Conservation (phyloP, 371 early-diverging fungal species). For the Lichtheimia ramosa region DNA sequence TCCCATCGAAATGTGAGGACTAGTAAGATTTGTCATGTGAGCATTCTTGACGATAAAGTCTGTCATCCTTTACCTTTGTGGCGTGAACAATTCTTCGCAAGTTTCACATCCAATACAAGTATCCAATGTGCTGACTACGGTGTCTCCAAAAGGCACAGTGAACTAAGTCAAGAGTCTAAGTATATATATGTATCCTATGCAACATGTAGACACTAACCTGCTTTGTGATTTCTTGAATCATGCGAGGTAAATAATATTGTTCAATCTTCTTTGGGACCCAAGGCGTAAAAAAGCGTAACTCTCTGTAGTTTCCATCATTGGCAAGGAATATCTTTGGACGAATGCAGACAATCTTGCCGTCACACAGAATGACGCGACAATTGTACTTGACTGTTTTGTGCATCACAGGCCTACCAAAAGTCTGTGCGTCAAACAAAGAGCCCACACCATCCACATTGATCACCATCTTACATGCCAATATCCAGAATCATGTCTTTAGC, state of each 20-base stretch:
- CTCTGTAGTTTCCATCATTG: slow-evolving; percentile 97
- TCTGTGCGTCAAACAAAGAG: neutral
- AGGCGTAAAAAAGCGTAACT: slow-evolving; percentile 91
- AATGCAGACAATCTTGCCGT: slow-evolving; percentile 86
- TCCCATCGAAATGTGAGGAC: slow-evolving; percentile 91
- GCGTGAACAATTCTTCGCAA: slow-evolving; percentile 97
- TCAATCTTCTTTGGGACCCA: slow-evolving; percentile 77
- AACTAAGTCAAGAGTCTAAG: slow-evolving; percentile 13
- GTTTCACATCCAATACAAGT: slow-evolving; percentile 92
- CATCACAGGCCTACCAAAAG: slow-evolving; percentile 77
- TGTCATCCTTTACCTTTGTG: slow-evolving; percentile 59
- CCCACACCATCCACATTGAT: neutral
- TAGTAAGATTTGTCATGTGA: slow-evolving; percentile 21
- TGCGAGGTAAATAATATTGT: slow-evolving; percentile 77
- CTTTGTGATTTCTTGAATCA: slow-evolving; percentile 74
- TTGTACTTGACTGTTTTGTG: slow-evolving; percentile 93
- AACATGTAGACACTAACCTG: slow-evolving; percentile 49
- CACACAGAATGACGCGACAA: slow-evolving; percentile 85
- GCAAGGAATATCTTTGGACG: slow-evolving; percentile 95
- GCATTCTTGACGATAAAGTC: neutral
- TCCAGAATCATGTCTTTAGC: slow-evolving; percentile 82
- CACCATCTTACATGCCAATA: slow-evolving; percentile 84
- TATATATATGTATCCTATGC: too few species aligned
- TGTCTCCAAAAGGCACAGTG: slow-evolving; percentile 85
- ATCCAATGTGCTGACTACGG: slow-evolving; percentile 75